Evolutionary conservation across 2,329 filamentous ascomycete species (phyloP), one percentile per base, ranked within the genome.

Genomic region (Stagonosporopsis cucurbitacearum): DNA sequence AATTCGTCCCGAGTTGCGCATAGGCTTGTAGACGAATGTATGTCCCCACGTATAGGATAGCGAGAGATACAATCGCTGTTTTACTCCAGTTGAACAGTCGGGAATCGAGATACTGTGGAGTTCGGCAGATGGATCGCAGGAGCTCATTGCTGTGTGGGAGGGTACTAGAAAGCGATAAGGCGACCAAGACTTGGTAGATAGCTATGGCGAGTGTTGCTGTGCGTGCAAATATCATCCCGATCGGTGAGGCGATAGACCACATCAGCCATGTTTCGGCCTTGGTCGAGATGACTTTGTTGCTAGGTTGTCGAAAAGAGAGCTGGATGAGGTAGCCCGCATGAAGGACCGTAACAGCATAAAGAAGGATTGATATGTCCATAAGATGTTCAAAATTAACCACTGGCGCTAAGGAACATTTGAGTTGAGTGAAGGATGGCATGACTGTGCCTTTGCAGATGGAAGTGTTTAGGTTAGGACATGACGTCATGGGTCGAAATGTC

Each of bases 1-100:
- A 86, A 53, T 82, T 78, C 9, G 68, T 72, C 1, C 83, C 83
- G 0, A 86, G 75, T 0, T 75, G 68, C 0, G 71, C 67, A 59
- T 79, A 84, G 0, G 82, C 77, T 0, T 72, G 43, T 2, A 79
- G 63, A 0, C 76, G 71, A n/a, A 77, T 40, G 6, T 51, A 58
- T 40, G 48, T 56, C 6, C 60, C 57, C 3, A 41, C 4, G 25
- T 58, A 62, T 22, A 58, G 20, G 1, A 62, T 9, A 1, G 30
- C 15, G 2, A 62, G 32, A 1, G 51, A 23, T 1, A 19, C 32
- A 2, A 58, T 13, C 13, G 43, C 17, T 1, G 43, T 13, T 6
- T 8, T 32, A 6, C 51, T 54, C 54, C 53, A 58, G 2, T 45
- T 51, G 36, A 62, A 60, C 4, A 62, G 23, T 6, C 23, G 37